Evolutionary conservation across 352 stramenopile species (phyloP).

Genomic region (Globisporangium nagaii): DNA sequence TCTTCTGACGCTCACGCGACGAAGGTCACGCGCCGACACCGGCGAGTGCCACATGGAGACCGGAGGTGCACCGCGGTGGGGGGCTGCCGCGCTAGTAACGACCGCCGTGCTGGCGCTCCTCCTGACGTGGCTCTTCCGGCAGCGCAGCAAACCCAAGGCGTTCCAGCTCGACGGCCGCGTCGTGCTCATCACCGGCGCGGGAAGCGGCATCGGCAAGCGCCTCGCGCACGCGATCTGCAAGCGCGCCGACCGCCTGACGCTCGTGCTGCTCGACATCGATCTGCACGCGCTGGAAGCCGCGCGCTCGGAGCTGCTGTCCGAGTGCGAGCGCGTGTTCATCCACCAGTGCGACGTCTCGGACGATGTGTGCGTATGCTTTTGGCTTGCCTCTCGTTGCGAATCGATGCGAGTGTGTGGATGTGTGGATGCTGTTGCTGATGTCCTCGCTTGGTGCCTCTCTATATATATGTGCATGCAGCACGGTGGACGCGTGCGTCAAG

Average conservation of each 20-base stretch:
- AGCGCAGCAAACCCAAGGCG: neutral
- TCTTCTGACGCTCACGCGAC: no score
- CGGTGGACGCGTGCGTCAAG: conserved; percentile 25
- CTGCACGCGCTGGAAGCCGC: conserved; percentile 24
- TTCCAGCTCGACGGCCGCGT: conserved; percentile 47
- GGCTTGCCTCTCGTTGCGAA: no score
- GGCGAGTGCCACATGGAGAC: no score
- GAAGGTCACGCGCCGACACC: no score
- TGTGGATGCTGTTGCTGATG: neutral
- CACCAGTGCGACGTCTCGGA: conserved; percentile 67
- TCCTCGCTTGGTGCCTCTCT: neutral
- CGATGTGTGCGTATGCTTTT: conserved; percentile 37
- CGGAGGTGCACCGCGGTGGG: no score
- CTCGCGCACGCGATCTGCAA: conserved; percentile 32
- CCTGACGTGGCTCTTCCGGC: neutral
- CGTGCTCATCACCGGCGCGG: conserved; percentile 64
- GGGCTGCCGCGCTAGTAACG: no score
- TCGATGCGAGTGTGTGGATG: neutral
- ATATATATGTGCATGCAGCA: no score
- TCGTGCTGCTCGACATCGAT: conserved; percentile 66
- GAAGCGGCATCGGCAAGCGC: conserved; percentile 41
- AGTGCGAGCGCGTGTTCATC: conserved; percentile 15
- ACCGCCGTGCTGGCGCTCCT: conserved; percentile 4
- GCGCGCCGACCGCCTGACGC: conserved; percentile 22
- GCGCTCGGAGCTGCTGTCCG: conserved; percentile 15